These are phyloP conservation scores for Phanerodontia chrysosporium DNA, from an alignment of 768 basidiomycete species.

Conservation along the genomic window DNA sequence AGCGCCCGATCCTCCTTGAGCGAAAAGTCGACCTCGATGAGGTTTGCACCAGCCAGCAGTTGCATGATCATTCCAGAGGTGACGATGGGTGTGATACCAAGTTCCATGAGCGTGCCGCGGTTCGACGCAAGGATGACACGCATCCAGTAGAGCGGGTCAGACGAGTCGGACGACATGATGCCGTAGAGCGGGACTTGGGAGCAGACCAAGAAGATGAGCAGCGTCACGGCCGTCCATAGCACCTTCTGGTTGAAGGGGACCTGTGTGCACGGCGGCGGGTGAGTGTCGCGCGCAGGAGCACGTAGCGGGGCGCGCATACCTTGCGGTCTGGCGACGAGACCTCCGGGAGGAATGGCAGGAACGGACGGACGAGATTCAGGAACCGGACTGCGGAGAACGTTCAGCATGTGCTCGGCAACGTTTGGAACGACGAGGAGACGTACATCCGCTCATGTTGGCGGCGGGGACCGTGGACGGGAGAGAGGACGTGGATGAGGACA, in stretches of 20 bases:
- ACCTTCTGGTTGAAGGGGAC: slow-evolving; percentile 98
- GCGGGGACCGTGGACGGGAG: slow-evolving; percentile 18
- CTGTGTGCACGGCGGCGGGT: slow-evolving; percentile 34
- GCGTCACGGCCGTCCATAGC: slow-evolving; percentile 97
- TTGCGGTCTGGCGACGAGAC: slow-evolving; percentile 98
- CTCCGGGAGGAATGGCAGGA: slow-evolving; percentile 94
- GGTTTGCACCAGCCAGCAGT: slow-evolving; percentile 92
- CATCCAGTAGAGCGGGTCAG: slow-evolving; percentile 99
- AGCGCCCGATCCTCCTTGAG: slow-evolving; percentile 96
- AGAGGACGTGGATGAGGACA: slow-evolving; percentile 18
- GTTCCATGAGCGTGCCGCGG: slow-evolving; percentile 98
- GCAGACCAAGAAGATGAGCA: slow-evolving; percentile 99
- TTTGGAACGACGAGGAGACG: slow-evolving; percentile 6
- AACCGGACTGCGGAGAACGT: slow-evolving; percentile 69
- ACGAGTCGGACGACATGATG: slow-evolving; percentile 99
- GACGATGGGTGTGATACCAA: slow-evolving; percentile 96
- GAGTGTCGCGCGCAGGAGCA: not conserved
- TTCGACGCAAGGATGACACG: slow-evolving; percentile 99
- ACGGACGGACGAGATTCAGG: slow-evolving; percentile 95
- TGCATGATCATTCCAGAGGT: slow-evolving; percentile 99
- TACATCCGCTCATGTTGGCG: slow-evolving; percentile 66
- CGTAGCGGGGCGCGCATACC: slow-evolving; percentile 39
- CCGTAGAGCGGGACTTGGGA: slow-evolving; percentile 99
- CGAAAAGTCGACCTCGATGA: slow-evolving; percentile 96
- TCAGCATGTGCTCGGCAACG: not conserved